phyloP scores from a whole-genome alignment of 306 rosid genomes.

The cucumber (Cucumis sativus) region DNA sequence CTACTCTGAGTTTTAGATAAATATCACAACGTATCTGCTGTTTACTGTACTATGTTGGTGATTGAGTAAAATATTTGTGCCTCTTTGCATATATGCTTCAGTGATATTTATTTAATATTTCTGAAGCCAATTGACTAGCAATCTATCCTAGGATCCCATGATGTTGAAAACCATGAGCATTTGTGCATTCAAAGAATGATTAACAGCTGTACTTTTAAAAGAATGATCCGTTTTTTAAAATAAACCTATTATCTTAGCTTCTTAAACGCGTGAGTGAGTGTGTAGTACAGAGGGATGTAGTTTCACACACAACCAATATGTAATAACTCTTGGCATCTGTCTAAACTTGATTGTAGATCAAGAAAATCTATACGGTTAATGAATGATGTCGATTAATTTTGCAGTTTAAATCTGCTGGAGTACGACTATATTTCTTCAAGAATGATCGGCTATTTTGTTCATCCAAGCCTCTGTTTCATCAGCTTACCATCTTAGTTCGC shows the following conservation, averaged over 20 bases:
- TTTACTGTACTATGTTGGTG: conserved; percentile 67
- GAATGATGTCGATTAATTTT: conserved; percentile 4
- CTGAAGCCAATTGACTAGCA: not conserved
- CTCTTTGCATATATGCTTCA: not conserved
- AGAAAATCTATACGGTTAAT: not conserved
- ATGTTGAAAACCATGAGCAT: not conserved
- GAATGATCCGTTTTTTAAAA: not conserved
- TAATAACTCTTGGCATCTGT: not conserved
- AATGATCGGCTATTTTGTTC: conserved; percentile 60
- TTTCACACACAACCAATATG: not conserved
- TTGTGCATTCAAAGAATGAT: not conserved
- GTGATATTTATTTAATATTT: not conserved
- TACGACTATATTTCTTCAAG: conserved; percentile 52
- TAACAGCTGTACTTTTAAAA: not conserved
- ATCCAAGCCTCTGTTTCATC: conserved; percentile 83
- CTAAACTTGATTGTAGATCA: not conserved
- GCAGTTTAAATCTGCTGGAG: conserved; percentile 49
- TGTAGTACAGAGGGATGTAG: not conserved
- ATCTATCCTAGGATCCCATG: not conserved
- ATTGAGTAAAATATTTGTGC: not conserved
- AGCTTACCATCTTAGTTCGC: conserved; percentile 68
- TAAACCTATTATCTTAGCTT: not conserved
- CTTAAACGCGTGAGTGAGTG: not conserved
- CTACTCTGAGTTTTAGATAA: not conserved
- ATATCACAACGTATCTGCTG: conserved; percentile 32